Conservation (phyloP, 2,329 filamentous ascomycete species). For the Exophiala xenobiotica region DNA sequence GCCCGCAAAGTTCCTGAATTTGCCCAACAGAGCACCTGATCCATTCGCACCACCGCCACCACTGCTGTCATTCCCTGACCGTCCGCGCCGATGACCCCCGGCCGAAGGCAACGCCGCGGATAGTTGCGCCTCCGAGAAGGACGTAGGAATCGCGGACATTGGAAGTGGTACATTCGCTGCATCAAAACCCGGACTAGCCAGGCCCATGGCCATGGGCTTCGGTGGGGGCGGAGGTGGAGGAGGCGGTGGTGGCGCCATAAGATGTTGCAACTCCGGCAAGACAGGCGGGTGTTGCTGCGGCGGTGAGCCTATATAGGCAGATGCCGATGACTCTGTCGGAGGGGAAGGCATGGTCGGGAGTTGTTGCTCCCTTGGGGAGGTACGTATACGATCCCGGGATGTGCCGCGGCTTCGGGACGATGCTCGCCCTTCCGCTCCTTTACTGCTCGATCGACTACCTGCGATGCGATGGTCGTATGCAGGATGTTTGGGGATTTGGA, state of each 20-base stretch:
- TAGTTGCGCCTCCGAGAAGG: slow-evolving; percentile 34
- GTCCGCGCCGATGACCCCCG: slow-evolving; percentile 48
- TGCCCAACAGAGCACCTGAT: slow-evolving; percentile 49
- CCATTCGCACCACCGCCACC: slow-evolving; percentile 2
- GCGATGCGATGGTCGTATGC: slow-evolving; percentile 30
- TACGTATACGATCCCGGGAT: slow-evolving; percentile 32
- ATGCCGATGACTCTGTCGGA: slow-evolving; percentile 8
- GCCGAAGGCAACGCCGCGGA: slow-evolving; percentile 30
- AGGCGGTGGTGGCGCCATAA: slow-evolving; percentile 55
- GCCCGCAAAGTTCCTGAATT: slow-evolving; percentile 56
- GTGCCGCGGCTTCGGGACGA: slow-evolving; percentile 56
- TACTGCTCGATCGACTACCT: slow-evolving; percentile 43
- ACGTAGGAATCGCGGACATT: slow-evolving; percentile 37
- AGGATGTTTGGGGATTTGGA: slow-evolving; percentile 29
- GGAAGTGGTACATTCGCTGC: slow-evolving; percentile 24
- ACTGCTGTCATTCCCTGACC: slow-evolving; percentile 53
- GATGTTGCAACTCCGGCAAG: slow-evolving; percentile 62
- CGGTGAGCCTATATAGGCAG: slow-evolving; percentile 19
- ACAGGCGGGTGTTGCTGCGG: slow-evolving; percentile 44
- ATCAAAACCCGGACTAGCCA: slow-evolving; percentile 33
- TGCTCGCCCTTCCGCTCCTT: slow-evolving; percentile 40
- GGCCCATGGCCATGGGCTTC: slow-evolving; percentile 8
- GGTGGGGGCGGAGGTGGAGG: slow-evolving; percentile 37
- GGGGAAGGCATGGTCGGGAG: slow-evolving; percentile 9
- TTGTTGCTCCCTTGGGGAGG: slow-evolving; percentile 19